Base-by-base conservation (phyloP, 1,139 yeast species). In the Barnettozyma hawaiiensis region DNA sequence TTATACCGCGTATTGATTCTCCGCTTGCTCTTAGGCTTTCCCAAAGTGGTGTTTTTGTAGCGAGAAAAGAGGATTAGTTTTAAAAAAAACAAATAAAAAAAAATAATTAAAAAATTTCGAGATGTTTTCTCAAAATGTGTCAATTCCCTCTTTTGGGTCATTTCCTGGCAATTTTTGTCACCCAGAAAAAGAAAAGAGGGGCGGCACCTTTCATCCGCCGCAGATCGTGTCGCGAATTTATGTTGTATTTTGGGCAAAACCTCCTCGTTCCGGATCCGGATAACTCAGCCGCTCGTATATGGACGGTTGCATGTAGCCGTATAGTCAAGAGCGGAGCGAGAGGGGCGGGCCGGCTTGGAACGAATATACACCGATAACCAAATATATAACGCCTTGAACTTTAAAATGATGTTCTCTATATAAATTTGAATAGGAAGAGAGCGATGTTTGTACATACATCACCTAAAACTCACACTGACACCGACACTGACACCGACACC, bases 71-170 rank as follows among this genome's bases (percentile, higher is more conserved):
- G n/a, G n/a, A n/a, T n/a, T n/a, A n/a, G n/a, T n/a, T n/a, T n/a
- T n/a, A n/a, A n/a, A 16, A 31, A 31, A 20, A 18, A 24, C 8
- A 20, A 31, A 20, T 20, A 31, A 12, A 8, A n/a, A 12, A 7
- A 5, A 7, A 4, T 7, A 7, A 4, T 10, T 16, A 4, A 29
- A 16, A 29, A 29, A 29, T 20, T 31, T 31, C 23, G 35, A 31
- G 35, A n/a, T 19, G 24, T 31, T 31, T 31, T 20, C 16, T 20
- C 24, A 34, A 34, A 34, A 34, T 34, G 37, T 34, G 37, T 34
- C 37, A 23, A 7, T 34, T 23, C 18, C 23, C 26, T 16, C 35
- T 32, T 20, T 21, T 20, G 23, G 23, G 29, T 20, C 18, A 21
- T 20, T 32, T 32, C n/a, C 10, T 11, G 26, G n/a, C 18, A 32